These are phyloP conservation scores for Mucor lusitanicus DNA, from an alignment of 371 early-diverging fungal genomes.

Conservation along the genomic window DNA sequence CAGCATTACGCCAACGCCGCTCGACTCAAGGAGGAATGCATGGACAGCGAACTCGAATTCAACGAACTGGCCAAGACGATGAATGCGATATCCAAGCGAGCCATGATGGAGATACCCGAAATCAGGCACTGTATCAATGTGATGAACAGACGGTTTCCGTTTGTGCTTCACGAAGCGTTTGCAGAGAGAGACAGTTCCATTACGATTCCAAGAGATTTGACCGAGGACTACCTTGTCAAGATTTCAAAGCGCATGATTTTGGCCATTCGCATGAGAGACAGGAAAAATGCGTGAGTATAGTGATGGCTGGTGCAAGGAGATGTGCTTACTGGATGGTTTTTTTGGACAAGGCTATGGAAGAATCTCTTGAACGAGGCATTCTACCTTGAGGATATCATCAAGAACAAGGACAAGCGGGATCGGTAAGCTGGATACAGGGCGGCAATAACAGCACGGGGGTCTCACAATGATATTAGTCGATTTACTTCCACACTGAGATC, in stretches of 20 bases:
- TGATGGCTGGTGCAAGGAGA: not conserved
- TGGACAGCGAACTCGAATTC: conserved; percentile 75
- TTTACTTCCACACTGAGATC: conserved; percentile 19
- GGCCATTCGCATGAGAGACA: conserved; percentile 59
- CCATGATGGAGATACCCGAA: conserved; percentile 33
- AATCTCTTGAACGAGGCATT: conserved; percentile 67
- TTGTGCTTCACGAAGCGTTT: conserved; percentile 36
- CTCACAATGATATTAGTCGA: not conserved
- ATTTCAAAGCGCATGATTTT: conserved; percentile 56
- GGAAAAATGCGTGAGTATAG: conserved; percentile 66
- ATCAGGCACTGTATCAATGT: conserved; percentile 57
- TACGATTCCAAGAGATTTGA: conserved; percentile 44
- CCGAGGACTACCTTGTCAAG: conserved; percentile 61
- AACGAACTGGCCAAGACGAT: conserved; percentile 64
- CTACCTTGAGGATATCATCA: conserved; percentile 74
- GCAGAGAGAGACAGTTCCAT: conserved; percentile 31
- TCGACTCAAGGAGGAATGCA: conserved; percentile 72
- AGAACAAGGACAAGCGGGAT: conserved; percentile 59
- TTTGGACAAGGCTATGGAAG: conserved; percentile 58
- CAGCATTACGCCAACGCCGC: conserved; percentile 72
- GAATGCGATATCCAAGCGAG: conserved; percentile 32
- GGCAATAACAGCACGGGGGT: not conserved
- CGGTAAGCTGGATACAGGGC: conserved; percentile 37
- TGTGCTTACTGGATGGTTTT: not conserved
- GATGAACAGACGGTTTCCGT: conserved; percentile 55